Evolutionary conservation across 805 yeast genomes (phyloP).

Genomic region (Saturnispora quitensis): DNA sequence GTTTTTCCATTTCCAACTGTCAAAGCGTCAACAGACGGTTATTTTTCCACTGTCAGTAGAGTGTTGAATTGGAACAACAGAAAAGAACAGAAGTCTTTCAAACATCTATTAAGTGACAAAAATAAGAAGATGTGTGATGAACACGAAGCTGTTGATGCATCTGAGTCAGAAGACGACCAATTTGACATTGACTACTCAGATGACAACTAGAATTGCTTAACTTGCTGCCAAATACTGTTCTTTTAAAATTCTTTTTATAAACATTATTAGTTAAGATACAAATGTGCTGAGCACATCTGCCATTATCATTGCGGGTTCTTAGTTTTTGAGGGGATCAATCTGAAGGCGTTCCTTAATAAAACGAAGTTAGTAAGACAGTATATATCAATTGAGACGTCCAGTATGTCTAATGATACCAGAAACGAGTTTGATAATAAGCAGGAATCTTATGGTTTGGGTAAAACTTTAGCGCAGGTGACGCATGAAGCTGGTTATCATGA

Average conservation of each 20-base stretch:
- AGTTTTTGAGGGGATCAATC: background rate
- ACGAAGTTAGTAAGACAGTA: background rate
- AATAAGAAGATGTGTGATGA: slow-evolving; percentile 31
- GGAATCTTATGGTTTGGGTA: background rate
- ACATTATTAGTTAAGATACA: background rate
- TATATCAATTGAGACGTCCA: background rate
- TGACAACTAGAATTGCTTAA: background rate
- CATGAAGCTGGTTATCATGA: slow-evolving; percentile 7
- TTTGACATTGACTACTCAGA: slow-evolving; percentile 30
- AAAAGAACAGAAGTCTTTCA: slow-evolving; percentile 78
- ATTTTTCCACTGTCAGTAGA: slow-evolving; percentile 76
- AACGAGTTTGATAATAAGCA: background rate
- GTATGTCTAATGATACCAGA: background rate
- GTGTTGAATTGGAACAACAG: slow-evolving; percentile 91
- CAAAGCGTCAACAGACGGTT: slow-evolving; percentile 60
- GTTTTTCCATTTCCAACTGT: slow-evolving; percentile 94
- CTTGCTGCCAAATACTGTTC: background rate
- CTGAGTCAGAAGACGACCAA: slow-evolving; percentile 12
- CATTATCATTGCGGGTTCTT: background rate
- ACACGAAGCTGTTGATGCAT: slow-evolving; percentile 7
- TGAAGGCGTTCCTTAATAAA: background rate
- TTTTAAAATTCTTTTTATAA: background rate
- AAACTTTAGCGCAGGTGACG: background rate
- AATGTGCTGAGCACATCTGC: slow-evolving; percentile 7
- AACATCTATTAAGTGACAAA: slow-evolving; percentile 48